Evolutionary conservation across 2,329 filamentous ascomycete species (phyloP), one percentile per base, ranked within the genome.

Genomic region (Bipolaris zeicola): DNA sequence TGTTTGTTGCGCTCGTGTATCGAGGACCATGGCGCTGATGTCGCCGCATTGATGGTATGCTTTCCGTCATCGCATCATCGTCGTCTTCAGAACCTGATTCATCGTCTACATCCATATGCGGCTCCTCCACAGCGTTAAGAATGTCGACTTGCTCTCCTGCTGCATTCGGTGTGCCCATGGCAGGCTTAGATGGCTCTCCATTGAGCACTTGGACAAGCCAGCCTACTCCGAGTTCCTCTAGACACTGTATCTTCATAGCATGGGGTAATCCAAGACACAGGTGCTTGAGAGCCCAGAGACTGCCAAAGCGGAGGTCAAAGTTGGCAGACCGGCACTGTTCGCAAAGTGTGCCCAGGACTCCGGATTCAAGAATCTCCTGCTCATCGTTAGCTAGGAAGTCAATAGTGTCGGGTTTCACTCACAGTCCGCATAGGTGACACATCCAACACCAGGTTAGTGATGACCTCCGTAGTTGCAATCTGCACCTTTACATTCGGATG

Each of bases 261-360:
- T 89, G 87, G 16, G 84, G 83, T 5, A 90, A 86, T 20, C 87
- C 87, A 61, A 90, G 84, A 2, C 96, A 89, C 47, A 97, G 83
- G 76, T 98, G 92, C 72, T 98, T 98, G 55, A 99, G 79, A 5
- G 92, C 92, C 94, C 95, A 99, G 1, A 99, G 78, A 20, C 93
- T 92, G 67, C 95, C 92, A 24, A 96, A 82, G 22, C 92, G 87
- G 50, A 98, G 81, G 44, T 88, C 86, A n/a, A 89, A 85, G 68
- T 94, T 90, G 44, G 85, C 83, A 0, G 91, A 95, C 73, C 90
- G 90, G 1, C 93, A 92, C 72, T 96, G 91, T 64, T 90, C 86
- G 69, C 92, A 96, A 1, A 98, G 80, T 0, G 89, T 85, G 59
- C 86, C 87, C 63, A 96, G 82, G 1, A 95, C 85, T 6, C 91